phyloP scores from a whole-genome alignment of 306 rosid species.

The Vachellia collinsii region DNA sequence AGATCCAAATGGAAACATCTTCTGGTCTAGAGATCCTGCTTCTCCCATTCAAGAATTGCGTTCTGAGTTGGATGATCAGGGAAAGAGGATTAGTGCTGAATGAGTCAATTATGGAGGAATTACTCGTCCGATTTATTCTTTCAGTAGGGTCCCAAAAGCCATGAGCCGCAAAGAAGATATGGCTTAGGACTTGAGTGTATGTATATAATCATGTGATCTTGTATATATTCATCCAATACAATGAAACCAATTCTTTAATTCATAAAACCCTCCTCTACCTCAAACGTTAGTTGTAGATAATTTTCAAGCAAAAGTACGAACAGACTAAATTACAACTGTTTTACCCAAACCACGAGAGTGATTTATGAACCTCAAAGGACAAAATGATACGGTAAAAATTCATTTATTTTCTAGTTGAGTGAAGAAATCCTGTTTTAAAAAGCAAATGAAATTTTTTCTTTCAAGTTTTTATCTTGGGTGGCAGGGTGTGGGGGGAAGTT shows the following conservation, averaged over 20 bases:
- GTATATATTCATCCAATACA: slow-evolving; percentile 30
- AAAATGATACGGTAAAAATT: not conserved
- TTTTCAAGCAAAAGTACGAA: not conserved
- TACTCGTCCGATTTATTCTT: slow-evolving; percentile 24
- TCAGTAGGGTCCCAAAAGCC: slow-evolving; percentile 28
- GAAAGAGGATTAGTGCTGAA: slow-evolving; percentile 33
- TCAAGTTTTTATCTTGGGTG: too few relatives aligned
- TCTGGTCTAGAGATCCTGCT: slow-evolving; percentile 64
- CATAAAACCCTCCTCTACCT: not conserved
- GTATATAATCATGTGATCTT: slow-evolving; percentile 36
- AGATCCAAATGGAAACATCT: slow-evolving; percentile 66
- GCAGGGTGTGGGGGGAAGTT: too few relatives aligned
- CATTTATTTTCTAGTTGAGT: not conserved
- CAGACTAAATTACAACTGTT: not conserved
- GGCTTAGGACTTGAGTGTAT: slow-evolving; percentile 38
- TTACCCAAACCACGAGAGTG: not conserved
- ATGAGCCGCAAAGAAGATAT: slow-evolving; percentile 27
- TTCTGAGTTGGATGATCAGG: slow-evolving; percentile 38
- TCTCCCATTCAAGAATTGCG: slow-evolving; percentile 55
- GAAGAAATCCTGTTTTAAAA: too few relatives aligned
- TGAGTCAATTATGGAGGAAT: slow-evolving; percentile 18
- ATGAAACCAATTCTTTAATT: not conserved
- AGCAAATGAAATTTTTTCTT: too few relatives aligned
- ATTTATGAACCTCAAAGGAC: not conserved
- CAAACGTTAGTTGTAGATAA: not conserved